phyloP scores from a whole-genome alignment of 768 basidiomycete genomes.

The Amanita brunnescens region DNA sequence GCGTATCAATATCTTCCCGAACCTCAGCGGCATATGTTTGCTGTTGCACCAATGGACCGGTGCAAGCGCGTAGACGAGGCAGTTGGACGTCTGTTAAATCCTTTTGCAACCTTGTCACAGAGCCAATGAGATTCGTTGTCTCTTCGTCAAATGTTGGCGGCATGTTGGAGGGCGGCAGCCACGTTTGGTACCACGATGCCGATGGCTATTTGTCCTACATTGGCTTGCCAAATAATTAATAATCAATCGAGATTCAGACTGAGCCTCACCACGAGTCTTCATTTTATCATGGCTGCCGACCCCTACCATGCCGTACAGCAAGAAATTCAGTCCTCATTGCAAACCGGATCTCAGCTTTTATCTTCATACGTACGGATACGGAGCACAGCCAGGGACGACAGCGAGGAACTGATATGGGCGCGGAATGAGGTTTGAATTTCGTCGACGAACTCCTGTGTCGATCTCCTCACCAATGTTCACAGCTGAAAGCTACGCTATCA shows the following conservation, averaged over 20 bases:
- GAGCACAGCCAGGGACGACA: constrained; percentile 63
- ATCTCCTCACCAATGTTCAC: constrained; percentile 3
- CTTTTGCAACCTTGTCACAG: constrained; percentile 43
- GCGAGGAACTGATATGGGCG: constrained; percentile 75
- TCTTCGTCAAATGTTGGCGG: constrained; percentile 45
- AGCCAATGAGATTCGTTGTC: constrained; percentile 38
- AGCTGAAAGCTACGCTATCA: constrained; percentile 73
- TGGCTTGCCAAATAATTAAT: background rate
- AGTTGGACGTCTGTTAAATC: constrained; percentile 69
- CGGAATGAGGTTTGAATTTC: constrained; percentile 55
- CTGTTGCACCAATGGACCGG: constrained; percentile 61
- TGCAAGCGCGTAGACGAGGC: constrained; percentile 61
- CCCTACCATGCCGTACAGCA: constrained; percentile 84
- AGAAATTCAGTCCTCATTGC: constrained; percentile 71
- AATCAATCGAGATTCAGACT: background rate
- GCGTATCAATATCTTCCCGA: constrained; percentile 61
- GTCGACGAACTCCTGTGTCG: background rate
- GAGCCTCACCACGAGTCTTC: background rate
- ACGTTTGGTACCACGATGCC: background rate
- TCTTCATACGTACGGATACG: constrained; percentile 74
- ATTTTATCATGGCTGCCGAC: constrained; percentile 52
- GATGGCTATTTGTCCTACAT: background rate
- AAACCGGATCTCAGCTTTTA: constrained; percentile 59
- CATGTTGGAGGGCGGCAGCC: constrained; percentile 57
- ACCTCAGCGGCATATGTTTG: constrained; percentile 69